phyloP scores from a whole-genome alignment of 495 filamentous ascomycete species.

The Amphirosellinia nigrospora region DNA sequence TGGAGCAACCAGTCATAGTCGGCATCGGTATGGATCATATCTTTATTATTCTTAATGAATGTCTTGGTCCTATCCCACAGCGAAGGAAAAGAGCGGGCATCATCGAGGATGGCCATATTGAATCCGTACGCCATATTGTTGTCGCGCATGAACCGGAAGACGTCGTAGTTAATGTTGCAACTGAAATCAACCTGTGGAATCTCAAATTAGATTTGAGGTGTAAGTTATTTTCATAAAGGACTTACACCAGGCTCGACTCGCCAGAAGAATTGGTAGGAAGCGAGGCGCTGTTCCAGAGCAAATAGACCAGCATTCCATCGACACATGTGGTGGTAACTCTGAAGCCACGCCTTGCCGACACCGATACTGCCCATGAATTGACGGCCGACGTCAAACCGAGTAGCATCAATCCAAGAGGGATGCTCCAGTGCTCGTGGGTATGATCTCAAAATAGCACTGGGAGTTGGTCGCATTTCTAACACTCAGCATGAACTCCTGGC shows the following conservation, averaged over 20 bases:
- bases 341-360: constrained; percentile 60
- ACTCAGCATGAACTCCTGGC: constrained; percentile 73
- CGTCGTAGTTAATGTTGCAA: constrained; percentile 73
- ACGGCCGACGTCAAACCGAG: constrained; percentile 58
- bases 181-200: constrained; percentile 59
- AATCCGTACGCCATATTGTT: constrained; percentile 74
- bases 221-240: constrained; percentile 19
- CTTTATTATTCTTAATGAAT: constrained; percentile 54
- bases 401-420: constrained; percentile 68
- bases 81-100: constrained; percentile 56
- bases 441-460: constrained; percentile 74
- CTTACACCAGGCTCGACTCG: constrained; percentile 67
- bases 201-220: constrained; percentile 17
- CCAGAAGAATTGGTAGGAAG: constrained; percentile 78
- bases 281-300: constrained; percentile 69
- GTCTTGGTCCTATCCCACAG: constrained; percentile 53
- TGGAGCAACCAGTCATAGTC: constrained; percentile 58
- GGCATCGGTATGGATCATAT: constrained; percentile 56
- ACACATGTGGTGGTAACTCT: constrained; percentile 75
- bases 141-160: constrained; percentile 77
- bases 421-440: constrained; percentile 74
- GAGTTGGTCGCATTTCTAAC: constrained; percentile 74
- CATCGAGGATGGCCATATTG: constrained; percentile 62
- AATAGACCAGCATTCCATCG: constrained; percentile 80
- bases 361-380: constrained; percentile 60